A percentile compares a stretch with the other conserved stretches of the same genome.
These are phyloP conservation scores for Verticillium alfalfae DNA, from an alignment of 2,329 filamentous ascomycete genomes.

Conservation along the genomic window DNA sequence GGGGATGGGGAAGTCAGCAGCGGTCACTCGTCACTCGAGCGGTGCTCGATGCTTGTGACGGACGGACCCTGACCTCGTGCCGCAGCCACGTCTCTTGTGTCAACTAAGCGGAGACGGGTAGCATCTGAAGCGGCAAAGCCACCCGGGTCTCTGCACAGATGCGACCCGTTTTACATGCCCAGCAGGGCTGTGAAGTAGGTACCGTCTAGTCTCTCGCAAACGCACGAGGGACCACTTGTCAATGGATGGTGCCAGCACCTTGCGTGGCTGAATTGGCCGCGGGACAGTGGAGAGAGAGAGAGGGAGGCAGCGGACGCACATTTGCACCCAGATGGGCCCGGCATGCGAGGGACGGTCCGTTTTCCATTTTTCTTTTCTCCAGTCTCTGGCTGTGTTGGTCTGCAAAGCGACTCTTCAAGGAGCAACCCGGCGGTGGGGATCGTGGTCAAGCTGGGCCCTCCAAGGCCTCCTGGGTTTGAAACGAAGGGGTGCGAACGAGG, in stretches of 20 bases:
- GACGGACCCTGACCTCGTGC: not conserved
- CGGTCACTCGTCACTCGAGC: not conserved
- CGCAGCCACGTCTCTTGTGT: not conserved
- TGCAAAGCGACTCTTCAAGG: not conserved
- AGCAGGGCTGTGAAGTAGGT: not conserved
- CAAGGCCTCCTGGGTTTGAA: not conserved
- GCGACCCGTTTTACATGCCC: not conserved
- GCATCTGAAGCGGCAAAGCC: constrained; percentile 1
- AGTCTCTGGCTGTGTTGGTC: not conserved
- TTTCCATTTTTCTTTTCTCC: not conserved
- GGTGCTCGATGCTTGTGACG: not conserved
- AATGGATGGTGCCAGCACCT: too few species aligned
- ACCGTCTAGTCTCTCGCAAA: too few species aligned
- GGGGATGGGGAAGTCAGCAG: not conserved
- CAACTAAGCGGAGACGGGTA: not conserved
- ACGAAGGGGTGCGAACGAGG: not conserved
- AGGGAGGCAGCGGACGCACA: too few species aligned
- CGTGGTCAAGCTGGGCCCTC: not conserved
- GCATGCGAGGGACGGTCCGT: not conserved
- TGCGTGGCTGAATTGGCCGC: too few species aligned
- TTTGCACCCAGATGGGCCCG: not conserved
- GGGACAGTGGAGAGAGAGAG: too few species aligned
- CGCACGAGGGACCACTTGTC: too few species aligned
- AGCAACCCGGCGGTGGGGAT: not conserved
- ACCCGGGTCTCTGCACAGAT: not conserved